phyloP scores from a whole-genome alignment of 768 basidiomycete species.

The Pleurotus platypus region DNA sequence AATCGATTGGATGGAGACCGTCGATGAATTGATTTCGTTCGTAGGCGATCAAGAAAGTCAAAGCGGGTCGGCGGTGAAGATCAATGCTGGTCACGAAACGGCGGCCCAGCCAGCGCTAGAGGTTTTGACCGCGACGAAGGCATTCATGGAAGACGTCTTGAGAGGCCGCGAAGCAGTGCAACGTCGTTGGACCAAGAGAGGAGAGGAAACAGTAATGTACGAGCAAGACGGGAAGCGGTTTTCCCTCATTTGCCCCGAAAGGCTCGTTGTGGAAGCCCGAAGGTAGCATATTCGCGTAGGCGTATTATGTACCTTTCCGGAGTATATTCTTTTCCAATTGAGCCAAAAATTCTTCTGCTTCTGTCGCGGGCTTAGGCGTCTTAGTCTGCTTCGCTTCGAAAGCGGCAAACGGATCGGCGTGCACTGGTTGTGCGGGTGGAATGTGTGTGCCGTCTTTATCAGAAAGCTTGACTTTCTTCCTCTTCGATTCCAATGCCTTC shows the following conservation, averaged over 20 bases:
- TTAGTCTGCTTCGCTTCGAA: slow-evolving; percentile 35
- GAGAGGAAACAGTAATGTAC: slow-evolving; percentile 40
- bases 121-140: slow-evolving; percentile 35
- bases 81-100: slow-evolving; percentile 51
- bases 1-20: slow-evolving; percentile 40
- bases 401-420: slow-evolving; percentile 45
- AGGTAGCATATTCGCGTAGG: slow-evolving; percentile 6
- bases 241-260: slow-evolving; percentile 46
- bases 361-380: slow-evolving; percentile 23
- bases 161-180: slow-evolving; percentile 33
- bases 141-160: slow-evolving; percentile 47
- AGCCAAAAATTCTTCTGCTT: slow-evolving; percentile 66
- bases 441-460: slow-evolving; percentile 8
- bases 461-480: slow-evolving; percentile 43
- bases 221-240: slow-evolving; percentile 34
- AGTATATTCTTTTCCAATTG: slow-evolving; percentile 62
- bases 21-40: slow-evolving; percentile 40
- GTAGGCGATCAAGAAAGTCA: slow-evolving; percentile 20
- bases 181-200: slow-evolving; percentile 26
- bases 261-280: slow-evolving; percentile 36
- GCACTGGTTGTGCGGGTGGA: background rate
- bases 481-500: slow-evolving; percentile 61
- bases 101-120: slow-evolving; percentile 40
- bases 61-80: slow-evolving; percentile 21
- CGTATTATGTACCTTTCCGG: slow-evolving; percentile 15